Base-by-base conservation (phyloP, 331 rosid genomes). In the Malus hybrid region DNA sequence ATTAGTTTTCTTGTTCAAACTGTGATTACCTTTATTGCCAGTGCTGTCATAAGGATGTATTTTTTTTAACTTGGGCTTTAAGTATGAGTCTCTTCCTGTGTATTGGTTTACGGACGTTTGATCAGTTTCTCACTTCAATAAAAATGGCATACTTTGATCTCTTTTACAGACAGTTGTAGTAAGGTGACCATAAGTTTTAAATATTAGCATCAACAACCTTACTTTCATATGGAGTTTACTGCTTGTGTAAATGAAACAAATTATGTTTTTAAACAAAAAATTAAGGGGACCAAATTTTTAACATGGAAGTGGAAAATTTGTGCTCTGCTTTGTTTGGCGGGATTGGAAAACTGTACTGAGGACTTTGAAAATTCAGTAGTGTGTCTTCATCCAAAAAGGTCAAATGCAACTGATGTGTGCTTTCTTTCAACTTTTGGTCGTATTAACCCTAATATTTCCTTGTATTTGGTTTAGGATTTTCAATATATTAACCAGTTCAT, bases 401-500 rank as follows among this genome's bases (percentile, higher is more conserved):
- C 54, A 63, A 34, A 18, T 74, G 55, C 31, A 54, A 59, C 36
- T 42, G 22, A 57, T 34, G 20, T 67, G 29, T 52, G 22, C 36
- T 39, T 57, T 60, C 28, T 32, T 20, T 31, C 46, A 12, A 27
- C 27, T 5, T 57, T 62, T 39, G 42, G 42, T 74, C 75, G 31
- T 27, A 10, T 20, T 22, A 4, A 11, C 27, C 24, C 22, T 14
- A 67, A 67, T 73, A 18, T 42, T 65, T n/a, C 79, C 72, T 70
- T 36, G 10, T 75, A 22, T 55, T 56, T 77, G 73, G 46, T 79
- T 70, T 67, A 65, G 77, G 75, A 69, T 70, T 80, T 60, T 67
- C 76, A 61, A 52, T 27, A 74, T 50, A 59, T 74, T 78, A 46
- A 82, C 59, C 73, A 75, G 75, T 88, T 74, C 74, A 16, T 80